A percentile compares a stretch with the other conserved stretches of the same genome.
These are phyloP conservation scores for Parachlorella kessleri DNA, from an alignment of 139 green algal species.

Conservation along the genomic window DNA sequence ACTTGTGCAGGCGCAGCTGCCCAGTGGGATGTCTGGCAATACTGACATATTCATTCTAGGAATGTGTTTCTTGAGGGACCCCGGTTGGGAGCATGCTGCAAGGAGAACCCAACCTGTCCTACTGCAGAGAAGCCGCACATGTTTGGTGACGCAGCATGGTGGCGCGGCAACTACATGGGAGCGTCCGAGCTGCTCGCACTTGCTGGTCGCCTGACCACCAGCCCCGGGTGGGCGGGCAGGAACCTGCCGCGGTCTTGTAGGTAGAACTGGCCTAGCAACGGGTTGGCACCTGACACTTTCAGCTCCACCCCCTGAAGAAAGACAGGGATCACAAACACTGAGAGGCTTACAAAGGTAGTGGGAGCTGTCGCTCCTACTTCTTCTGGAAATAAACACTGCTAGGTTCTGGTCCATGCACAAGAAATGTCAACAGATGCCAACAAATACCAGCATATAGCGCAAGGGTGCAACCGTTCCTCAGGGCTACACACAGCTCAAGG, in stretches of 20 bases:
- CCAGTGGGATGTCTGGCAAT: too few relatives aligned
- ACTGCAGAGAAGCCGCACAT: background rate
- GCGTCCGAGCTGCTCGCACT: too few relatives aligned
- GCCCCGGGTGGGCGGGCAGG: background rate
- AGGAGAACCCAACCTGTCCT: background rate
- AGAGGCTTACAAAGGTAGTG: too few relatives aligned
- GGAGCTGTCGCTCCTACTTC: too few relatives aligned
- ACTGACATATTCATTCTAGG: too few relatives aligned
- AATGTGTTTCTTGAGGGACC: too few relatives aligned
- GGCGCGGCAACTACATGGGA: too few relatives aligned
- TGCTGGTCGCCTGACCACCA: background rate
- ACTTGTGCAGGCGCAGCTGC: too few relatives aligned
- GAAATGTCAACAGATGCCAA: background rate
- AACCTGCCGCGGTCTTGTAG: background rate
- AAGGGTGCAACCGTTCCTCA: too few relatives aligned
- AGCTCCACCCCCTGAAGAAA: background rate
- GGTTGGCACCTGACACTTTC: background rate
- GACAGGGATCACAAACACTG: too few relatives aligned
- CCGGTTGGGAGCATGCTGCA: background rate
- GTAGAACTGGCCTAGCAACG: background rate
- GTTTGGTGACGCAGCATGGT: background rate
- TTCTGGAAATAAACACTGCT: background rate
- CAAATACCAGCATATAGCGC: background rate
- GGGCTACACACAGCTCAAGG: too few relatives aligned
- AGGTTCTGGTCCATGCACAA: background rate